Evolutionary conservation across 345 rosid species (phyloP).

Genomic region (thale cress (Arabidopsis thaliana)): DNA sequence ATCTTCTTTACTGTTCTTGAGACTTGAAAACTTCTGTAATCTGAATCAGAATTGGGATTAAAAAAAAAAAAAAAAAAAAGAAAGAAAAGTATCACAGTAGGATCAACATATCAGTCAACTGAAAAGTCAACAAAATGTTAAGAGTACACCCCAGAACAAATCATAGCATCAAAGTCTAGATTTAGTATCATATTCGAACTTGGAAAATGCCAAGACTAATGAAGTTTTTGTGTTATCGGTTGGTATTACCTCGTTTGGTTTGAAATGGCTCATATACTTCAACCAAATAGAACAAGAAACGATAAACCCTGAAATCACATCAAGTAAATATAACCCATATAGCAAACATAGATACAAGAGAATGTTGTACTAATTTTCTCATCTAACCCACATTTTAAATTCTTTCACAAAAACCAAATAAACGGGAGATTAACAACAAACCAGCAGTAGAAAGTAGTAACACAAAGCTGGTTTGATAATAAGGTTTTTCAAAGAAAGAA

Average conservation of each 20-base stretch:
- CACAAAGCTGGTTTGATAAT: slow-evolving; percentile 25
- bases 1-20: slow-evolving; percentile 19
- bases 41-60: neutral
- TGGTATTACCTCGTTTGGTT: neutral
- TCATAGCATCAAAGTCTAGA: neutral
- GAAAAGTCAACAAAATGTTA: too few relatives aligned
- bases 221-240: neutral
- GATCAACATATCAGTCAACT: too few relatives aligned
- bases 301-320: slow-evolving; percentile 3
- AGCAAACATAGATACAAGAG: slow-evolving; percentile 25
- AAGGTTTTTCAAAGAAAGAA: slow-evolving; percentile 11
- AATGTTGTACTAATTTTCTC: slow-evolving; percentile 22
- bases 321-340: neutral
- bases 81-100: too few relatives aligned
- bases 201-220: neutral
- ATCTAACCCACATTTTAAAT: slow-evolving; percentile 13
- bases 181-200: neutral
- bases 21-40: slow-evolving; percentile 13
- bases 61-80: too few relatives aligned
- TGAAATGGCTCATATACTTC: neutral
- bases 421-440: slow-evolving; percentile 10
- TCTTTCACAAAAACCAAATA: slow-evolving; percentile 24
- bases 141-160: neutral
- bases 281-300: neutral
- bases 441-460: slow-evolving; percentile 27